phyloP scores from a whole-genome alignment of 2,329 filamentous ascomycete species.

The Cercospora sp. region DNA sequence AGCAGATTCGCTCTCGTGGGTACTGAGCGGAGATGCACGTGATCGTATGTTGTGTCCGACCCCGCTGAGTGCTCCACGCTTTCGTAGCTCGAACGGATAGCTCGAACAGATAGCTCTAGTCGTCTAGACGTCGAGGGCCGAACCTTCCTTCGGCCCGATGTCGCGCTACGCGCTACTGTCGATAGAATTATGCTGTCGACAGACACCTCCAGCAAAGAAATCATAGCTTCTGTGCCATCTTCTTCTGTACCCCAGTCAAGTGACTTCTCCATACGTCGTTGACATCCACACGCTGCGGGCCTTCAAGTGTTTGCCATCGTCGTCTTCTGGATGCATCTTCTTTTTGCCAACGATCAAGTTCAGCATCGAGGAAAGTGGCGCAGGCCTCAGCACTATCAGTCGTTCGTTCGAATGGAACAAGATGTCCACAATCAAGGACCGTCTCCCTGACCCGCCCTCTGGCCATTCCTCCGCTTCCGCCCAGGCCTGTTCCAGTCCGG shows the following conservation, averaged over 20 bases:
- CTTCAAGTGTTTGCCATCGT: conserved; percentile 35
- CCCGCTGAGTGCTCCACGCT: no score
- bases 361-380: conserved; percentile 41
- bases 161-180: no score
- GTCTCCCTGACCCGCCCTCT: conserved; percentile 69
- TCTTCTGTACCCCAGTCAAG: background rate
- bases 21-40: no score
- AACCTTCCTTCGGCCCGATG: no score
- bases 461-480: conserved; percentile 66
- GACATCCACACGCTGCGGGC: conserved; percentile 34
- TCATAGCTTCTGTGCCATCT: background rate
- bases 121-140: no score
- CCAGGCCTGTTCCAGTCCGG: conserved; percentile 63
- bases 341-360: conserved; percentile 39
- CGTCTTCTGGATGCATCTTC: conserved; percentile 33
- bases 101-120: no score
- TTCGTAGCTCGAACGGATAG: no score
- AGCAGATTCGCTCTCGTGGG: no score
- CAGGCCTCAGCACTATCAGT: conserved; percentile 61
- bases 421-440: conserved; percentile 68
- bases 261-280: conserved; percentile 22
- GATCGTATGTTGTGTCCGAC: no score
- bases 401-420: conserved; percentile 81
- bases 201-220: background rate
- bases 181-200: no score